phyloP scores from a whole-genome alignment of 1,139 yeast genomes.

The Saccharomyces hybrid region DNA sequence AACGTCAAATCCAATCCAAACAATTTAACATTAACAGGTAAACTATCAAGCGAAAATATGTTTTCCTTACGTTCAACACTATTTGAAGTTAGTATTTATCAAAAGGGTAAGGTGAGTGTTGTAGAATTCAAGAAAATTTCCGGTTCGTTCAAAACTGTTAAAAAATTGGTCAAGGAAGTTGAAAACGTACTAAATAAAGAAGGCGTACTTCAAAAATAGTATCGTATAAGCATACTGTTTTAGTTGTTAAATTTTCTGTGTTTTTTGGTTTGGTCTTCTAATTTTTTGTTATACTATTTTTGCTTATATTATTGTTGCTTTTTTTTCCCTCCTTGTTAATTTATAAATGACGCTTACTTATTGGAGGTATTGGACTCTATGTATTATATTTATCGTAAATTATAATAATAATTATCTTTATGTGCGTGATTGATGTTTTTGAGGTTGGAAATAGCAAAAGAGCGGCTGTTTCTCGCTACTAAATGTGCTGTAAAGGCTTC shows the following conservation, averaged over 20 bases:
- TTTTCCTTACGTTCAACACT: slow-evolving; percentile 58
- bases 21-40: slow-evolving; percentile 46
- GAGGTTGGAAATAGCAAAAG: background rate
- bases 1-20: slow-evolving; percentile 44
- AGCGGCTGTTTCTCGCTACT: background rate
- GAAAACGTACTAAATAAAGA: slow-evolving; percentile 40
- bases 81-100: slow-evolving; percentile 49
- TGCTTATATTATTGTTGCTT: background rate
- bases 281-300: background rate
- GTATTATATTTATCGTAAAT: background rate
- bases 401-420: background rate
- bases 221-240: background rate
- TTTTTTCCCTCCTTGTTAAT: background rate
- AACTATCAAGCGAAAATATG: slow-evolving; percentile 53
- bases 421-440: background rate
- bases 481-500: no score
- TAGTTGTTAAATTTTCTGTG: background rate
- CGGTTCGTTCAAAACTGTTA: slow-evolving; percentile 66
- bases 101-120: slow-evolving; percentile 37
- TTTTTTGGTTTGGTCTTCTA: slow-evolving; percentile 10
- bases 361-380: slow-evolving; percentile 1
- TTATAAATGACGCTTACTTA: background rate
- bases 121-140: slow-evolving; percentile 49
- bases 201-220: slow-evolving; percentile 26
- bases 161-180: slow-evolving; percentile 45